phyloP scores from a whole-genome alignment of 1,284 basidiomycete genomes.

The Psilocybe mexicana region DNA sequence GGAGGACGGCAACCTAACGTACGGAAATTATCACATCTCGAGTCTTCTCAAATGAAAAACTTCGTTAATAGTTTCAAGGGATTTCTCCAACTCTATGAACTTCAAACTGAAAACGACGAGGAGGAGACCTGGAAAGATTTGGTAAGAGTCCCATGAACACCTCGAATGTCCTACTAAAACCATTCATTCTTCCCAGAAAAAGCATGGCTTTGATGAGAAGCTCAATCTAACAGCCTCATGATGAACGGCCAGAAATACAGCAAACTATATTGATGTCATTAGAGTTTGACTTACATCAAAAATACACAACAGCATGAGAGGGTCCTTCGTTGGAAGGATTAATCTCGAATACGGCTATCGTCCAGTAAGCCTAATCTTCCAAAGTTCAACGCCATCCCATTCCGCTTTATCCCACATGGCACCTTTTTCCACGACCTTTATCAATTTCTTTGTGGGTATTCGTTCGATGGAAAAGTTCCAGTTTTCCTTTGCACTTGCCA shows the following conservation, averaged over 20 bases:
- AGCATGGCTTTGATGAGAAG: slow-evolving; percentile 72
- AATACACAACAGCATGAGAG: neutral
- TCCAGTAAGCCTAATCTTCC: slow-evolving; percentile 46
- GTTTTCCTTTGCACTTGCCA: slow-evolving; percentile 47
- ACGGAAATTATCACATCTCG: slow-evolving; percentile 29
- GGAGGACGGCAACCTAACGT: slow-evolving; percentile 74
- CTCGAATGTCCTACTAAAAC: neutral
- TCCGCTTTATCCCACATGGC: slow-evolving; percentile 64
- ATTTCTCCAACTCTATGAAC: slow-evolving; percentile 76
- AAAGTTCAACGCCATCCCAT: slow-evolving; percentile 79
- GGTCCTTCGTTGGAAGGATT: neutral
- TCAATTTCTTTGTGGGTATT: slow-evolving; percentile 61
- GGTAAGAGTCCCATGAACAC: slow-evolving; percentile 40
- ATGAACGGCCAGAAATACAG: neutral
- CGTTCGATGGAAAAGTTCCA: slow-evolving; percentile 63
- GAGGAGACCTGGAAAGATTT: slow-evolving; percentile 82
- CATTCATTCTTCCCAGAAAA: slow-evolving; percentile 45
- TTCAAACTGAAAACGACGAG: slow-evolving; percentile 80
- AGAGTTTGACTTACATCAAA: neutral
- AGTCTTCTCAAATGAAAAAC: neutral
- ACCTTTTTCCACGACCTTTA: slow-evolving; percentile 60
- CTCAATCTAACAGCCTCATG: slow-evolving; percentile 41
- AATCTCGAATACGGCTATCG: neutral
- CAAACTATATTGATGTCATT: neutral
- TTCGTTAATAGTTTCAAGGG: slow-evolving; percentile 59